phyloP scores from a whole-genome alignment of 805 yeast species.

The Candida suzukii region DNA sequence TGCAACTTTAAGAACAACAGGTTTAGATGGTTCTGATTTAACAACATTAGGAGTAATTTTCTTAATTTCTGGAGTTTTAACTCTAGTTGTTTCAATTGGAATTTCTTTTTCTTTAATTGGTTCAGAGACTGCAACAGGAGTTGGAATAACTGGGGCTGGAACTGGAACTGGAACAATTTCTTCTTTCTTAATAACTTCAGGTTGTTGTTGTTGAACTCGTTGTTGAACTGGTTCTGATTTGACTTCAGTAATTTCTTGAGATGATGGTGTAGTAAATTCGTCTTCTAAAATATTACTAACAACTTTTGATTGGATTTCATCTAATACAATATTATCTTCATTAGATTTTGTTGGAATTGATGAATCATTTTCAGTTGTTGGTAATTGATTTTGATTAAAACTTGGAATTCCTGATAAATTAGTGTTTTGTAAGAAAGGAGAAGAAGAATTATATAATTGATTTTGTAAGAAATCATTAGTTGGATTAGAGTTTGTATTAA shows the following conservation, averaged over 20 bases:
- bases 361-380: neutral
- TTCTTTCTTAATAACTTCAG: neutral
- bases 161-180: neutral
- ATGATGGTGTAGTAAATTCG: constrained; percentile 10
- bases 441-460: neutral
- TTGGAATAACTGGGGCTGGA: neutral
- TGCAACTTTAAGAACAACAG: no score
- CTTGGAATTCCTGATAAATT: neutral
- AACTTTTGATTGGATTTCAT: constrained; percentile 32
- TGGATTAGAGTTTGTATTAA: neutral
- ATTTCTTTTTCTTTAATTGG: neutral
- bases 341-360: neutral
- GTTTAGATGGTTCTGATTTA: no score
- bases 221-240: neutral
- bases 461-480: neutral
- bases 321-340: constrained; percentile 16
- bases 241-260: neutral
- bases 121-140: neutral
- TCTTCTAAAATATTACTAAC: constrained; percentile 33
- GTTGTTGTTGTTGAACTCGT: neutral
- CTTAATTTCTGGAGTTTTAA: neutral
- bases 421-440: neutral
- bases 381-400: neutral
- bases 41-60: neutral
- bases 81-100: constrained; percentile 5